Percentiles rank a stretch among this genome's conserved stretches.
Evolutionary conservation across 352 stramenopile species (phyloP).

Genomic region (Blastocystis sp.): DNA sequence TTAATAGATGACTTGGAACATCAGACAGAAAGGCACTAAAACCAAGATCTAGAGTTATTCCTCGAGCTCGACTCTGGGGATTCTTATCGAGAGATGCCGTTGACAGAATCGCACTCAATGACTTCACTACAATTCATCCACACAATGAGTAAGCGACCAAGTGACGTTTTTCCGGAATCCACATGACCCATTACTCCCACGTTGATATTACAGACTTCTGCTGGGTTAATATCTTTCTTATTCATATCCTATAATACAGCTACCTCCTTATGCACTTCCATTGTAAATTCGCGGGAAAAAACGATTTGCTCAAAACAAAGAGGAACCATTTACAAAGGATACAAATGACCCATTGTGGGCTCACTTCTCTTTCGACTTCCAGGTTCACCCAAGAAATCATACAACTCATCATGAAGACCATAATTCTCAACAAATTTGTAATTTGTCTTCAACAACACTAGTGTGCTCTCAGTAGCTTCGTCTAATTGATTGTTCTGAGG

Average conservation of each 20-base stretch:
- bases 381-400: neutral
- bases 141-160: slow-evolving; percentile 70
- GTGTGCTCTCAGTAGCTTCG: neutral
- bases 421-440: neutral
- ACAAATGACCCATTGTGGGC: neutral
- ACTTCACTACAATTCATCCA: slow-evolving; percentile 79
- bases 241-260: neutral
- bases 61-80: slow-evolving; percentile 88
- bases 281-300: too few relatives aligned
- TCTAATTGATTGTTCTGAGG: neutral
- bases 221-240: slow-evolving; percentile 7
- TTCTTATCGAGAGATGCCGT: slow-evolving; percentile 96
- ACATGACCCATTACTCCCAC: slow-evolving; percentile 96
- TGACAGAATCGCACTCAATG: slow-evolving; percentile 90
- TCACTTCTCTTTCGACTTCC: neutral
- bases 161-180: slow-evolving; percentile 94
- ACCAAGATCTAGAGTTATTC: slow-evolving; percentile 96
- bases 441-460: neutral
- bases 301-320: neutral
- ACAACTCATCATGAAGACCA: neutral
- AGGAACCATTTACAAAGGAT: neutral
- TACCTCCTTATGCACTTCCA: too few relatives aligned
- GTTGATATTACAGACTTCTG: slow-evolving; percentile 88
- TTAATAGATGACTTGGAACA: slow-evolving; percentile 70
- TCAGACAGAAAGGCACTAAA: slow-evolving; percentile 88